phyloP scores from a whole-genome alignment of 1,284 basidiomycete genomes.

The Cystobasidiaceae sp. region DNA sequence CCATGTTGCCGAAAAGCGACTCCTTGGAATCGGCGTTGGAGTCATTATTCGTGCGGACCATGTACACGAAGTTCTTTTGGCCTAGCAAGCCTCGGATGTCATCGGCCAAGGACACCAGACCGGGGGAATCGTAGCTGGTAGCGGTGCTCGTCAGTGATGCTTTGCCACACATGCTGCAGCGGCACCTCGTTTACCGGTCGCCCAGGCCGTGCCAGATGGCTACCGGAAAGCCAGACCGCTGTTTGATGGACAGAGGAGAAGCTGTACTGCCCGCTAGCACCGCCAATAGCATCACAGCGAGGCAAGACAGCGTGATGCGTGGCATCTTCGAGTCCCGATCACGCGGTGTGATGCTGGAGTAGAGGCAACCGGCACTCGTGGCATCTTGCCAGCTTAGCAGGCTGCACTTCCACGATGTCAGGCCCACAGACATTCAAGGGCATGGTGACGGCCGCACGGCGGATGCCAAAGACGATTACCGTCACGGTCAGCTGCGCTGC shows the following conservation, averaged over 20 bases:
- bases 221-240: slow-evolving; percentile 53
- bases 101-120: slow-evolving; percentile 1
- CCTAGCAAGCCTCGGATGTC: slow-evolving; percentile 51
- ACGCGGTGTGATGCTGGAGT: not conserved
- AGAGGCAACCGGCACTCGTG: not conserved
- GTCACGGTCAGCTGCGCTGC: slow-evolving; percentile 10
- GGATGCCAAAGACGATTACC: slow-evolving; percentile 29
- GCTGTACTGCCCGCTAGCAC: not conserved
- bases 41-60: slow-evolving; percentile 65
- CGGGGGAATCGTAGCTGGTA: slow-evolving; percentile 28
- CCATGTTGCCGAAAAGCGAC: slow-evolving; percentile 65
- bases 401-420: too few species aligned
- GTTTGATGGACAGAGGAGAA: too few species aligned
- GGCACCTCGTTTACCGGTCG: slow-evolving; percentile 48
- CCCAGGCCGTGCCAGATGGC: slow-evolving; percentile 96
- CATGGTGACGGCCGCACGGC: slow-evolving; percentile 20
- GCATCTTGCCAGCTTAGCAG: too few species aligned
- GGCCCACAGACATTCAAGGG: slow-evolving; percentile 23
- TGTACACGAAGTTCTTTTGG: slow-evolving; percentile 73
- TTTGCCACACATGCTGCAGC: slow-evolving; percentile 29
- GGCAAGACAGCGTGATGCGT: too few species aligned
- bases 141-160: slow-evolving; percentile 47
- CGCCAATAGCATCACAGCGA: too few species aligned
- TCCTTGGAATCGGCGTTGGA: slow-evolving; percentile 60
- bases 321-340: too few species aligned